A percentile compares a stretch with the other conserved stretches of the same genome.
Evolutionary conservation across 805 yeast genomes (phyloP).

Genomic region (Wickerhamiella qilinensis): DNA sequence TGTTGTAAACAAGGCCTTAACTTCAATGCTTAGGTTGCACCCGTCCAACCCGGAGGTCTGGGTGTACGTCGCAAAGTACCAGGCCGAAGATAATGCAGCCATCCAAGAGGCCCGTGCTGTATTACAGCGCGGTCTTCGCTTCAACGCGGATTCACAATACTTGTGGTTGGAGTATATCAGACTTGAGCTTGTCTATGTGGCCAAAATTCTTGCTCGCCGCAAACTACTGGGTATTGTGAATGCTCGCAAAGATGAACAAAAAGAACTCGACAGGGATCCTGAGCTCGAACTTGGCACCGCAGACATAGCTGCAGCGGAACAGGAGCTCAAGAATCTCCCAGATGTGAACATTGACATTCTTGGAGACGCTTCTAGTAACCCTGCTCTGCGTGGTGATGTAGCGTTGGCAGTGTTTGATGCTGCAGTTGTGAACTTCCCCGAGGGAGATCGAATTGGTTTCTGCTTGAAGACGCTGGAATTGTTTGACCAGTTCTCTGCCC

Average conservation of each 20-base stretch:
- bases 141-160: constrained; percentile 54
- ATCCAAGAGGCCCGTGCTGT: constrained; percentile 78
- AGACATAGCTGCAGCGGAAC: constrained; percentile 36
- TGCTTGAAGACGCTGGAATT: constrained; percentile 34
- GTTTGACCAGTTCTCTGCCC: constrained; percentile 52
- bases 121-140: constrained; percentile 70
- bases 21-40: constrained; percentile 65
- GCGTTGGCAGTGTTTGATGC: constrained; percentile 56
- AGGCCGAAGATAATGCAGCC: constrained; percentile 74
- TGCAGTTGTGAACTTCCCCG: constrained; percentile 35
- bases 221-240: constrained; percentile 54
- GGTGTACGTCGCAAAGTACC: constrained; percentile 90
- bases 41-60: constrained; percentile 85
- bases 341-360: constrained; percentile 75
- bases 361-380: constrained; percentile 73
- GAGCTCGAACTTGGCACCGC: constrained; percentile 28
- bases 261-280: constrained; percentile 8
- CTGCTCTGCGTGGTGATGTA: constrained; percentile 60
- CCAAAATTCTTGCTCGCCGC: constrained; percentile 71
- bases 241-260: constrained; percentile 30
- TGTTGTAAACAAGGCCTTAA: constrained; percentile 39
- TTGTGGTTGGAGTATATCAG: constrained; percentile 80
- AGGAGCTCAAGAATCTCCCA: constrained; percentile 51
- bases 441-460: constrained; percentile 25
- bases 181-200: constrained; percentile 72